Percentiles rank a stretch among this genome's conserved stretches.
Evolutionary conservation across 345 rosid species (phyloP).

Genomic region (Mallotus nudiflorus): DNA sequence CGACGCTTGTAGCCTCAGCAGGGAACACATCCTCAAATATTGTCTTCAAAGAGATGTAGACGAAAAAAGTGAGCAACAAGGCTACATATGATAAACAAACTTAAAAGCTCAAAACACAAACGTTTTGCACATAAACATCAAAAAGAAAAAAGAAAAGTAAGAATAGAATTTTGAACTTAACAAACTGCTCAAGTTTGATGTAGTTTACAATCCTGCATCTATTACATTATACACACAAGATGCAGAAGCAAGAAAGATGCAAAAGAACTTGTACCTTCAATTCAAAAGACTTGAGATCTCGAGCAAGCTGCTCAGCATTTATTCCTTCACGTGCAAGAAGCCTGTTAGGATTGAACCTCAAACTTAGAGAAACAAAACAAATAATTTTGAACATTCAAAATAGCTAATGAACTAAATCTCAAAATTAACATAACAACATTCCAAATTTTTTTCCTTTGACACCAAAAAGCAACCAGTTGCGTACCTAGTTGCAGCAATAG

Average conservation of each 20-base stretch:
- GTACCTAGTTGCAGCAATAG: slow-evolving; percentile 95
- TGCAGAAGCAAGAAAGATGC: not conserved
- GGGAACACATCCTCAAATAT: slow-evolving; percentile 98
- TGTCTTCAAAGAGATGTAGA: slow-evolving; percentile 44
- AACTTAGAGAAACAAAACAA: not conserved
- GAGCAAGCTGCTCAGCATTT: slow-evolving; percentile 95
- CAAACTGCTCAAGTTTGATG: not conserved
- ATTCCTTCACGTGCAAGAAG: slow-evolving; percentile 97
- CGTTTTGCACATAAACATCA: not conserved
- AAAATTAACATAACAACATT: not conserved
- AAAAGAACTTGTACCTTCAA: slow-evolving; percentile 57
- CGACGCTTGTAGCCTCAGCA: slow-evolving; percentile 89
- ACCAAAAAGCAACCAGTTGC: too few relatives aligned
- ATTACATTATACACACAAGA: not conserved
- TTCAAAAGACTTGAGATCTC: slow-evolving; percentile 93
- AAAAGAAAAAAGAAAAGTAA: too few relatives aligned
- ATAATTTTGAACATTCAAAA: not conserved
- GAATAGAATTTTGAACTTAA: too few relatives aligned
- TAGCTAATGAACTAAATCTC: slow-evolving; percentile 1
- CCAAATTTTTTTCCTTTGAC: too few relatives aligned
- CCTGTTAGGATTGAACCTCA: slow-evolving; percentile 37
- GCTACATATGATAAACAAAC: not conserved
- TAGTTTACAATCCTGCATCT: slow-evolving; percentile 10
- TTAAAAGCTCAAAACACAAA: not conserved
- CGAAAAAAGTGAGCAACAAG: slow-evolving; percentile 1